phyloP scores from a whole-genome alignment of 768 basidiomycete species.

The Lyophyllum atratum region DNA sequence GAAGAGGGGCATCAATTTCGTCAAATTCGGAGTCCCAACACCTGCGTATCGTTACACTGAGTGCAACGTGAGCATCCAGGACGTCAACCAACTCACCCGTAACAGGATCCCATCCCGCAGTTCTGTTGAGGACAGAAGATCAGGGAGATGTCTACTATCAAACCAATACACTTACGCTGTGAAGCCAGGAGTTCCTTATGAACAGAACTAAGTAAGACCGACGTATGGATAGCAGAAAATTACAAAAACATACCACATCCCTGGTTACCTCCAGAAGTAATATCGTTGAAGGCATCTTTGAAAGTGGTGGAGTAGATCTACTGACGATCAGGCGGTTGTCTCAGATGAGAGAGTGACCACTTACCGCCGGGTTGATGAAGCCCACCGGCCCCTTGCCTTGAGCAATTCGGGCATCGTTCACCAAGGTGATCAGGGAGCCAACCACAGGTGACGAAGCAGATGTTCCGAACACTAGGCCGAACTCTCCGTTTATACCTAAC shows the following conservation, averaged over 20 bases:
- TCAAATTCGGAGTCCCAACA: slow-evolving; percentile 38
- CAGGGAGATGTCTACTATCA: neutral
- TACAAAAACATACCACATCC: slow-evolving; percentile 33
- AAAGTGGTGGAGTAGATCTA: slow-evolving; percentile 36
- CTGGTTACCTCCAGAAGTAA: slow-evolving; percentile 40
- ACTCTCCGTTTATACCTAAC: slow-evolving; percentile 40
- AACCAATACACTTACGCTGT: slow-evolving; percentile 26
- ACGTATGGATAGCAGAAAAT: neutral
- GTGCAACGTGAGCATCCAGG: neutral
- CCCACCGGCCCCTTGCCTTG: slow-evolving; percentile 45
- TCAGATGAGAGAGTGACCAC: neutral
- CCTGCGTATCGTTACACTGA: slow-evolving; percentile 19
- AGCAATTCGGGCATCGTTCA: slow-evolving; percentile 38
- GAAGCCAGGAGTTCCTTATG: slow-evolving; percentile 34
- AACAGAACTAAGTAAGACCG: neutral
- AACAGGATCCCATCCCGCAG: slow-evolving; percentile 44
- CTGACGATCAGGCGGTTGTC: slow-evolving; percentile 12
- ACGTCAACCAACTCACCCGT: slow-evolving; percentile 23
- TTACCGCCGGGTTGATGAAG: slow-evolving; percentile 49
- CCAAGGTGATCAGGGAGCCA: slow-evolving; percentile 48
- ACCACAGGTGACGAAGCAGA: slow-evolving; percentile 51
- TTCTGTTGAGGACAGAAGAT: slow-evolving; percentile 18
- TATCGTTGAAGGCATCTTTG: slow-evolving; percentile 38
- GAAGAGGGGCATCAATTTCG: slow-evolving; percentile 31
- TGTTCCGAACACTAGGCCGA: slow-evolving; percentile 47